These are phyloP conservation scores for Aphanomyces invadans DNA, from an alignment of 352 stramenopile species.

Conservation along the genomic window DNA sequence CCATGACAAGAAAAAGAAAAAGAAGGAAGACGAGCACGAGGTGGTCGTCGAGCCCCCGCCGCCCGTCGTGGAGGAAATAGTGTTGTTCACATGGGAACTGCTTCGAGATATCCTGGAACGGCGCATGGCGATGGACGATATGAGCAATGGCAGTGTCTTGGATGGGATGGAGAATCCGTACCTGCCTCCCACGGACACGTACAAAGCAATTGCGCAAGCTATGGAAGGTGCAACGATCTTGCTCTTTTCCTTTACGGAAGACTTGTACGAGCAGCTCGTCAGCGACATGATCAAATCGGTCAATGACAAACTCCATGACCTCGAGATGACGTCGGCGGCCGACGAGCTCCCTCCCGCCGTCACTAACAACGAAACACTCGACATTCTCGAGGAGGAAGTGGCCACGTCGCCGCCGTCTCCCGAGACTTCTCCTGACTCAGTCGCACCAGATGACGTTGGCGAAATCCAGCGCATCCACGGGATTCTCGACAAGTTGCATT, in stretches of 20 bases:
- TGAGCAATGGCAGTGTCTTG: slow-evolving; percentile 57
- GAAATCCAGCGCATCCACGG: neutral
- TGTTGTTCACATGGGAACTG: slow-evolving; percentile 39
- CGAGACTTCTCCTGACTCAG: no score
- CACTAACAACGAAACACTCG: neutral
- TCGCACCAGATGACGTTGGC: no score
- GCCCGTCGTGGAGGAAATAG: slow-evolving; percentile 22
- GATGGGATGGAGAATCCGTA: slow-evolving; percentile 67
- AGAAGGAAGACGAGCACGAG: slow-evolving; percentile 26
- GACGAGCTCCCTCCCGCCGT: neutral
- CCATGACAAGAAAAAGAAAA: slow-evolving; percentile 22
- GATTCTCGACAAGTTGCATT: neutral
- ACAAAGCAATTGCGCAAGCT: slow-evolving; percentile 35
- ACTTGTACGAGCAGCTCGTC: slow-evolving; percentile 42
- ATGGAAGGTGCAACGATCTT: slow-evolving; percentile 44
- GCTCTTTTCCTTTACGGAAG: slow-evolving; percentile 55
- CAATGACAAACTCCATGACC: neutral
- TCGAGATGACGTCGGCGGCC: neutral
- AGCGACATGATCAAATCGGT: slow-evolving; percentile 6
- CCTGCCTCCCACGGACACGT: slow-evolving; percentile 32
- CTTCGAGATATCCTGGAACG: slow-evolving; percentile 44
- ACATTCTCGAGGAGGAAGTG: neutral
- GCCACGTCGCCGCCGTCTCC: neutral
- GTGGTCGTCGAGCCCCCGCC: slow-evolving; percentile 9
- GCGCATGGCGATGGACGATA: slow-evolving; percentile 50